Conservation (phyloP, 202 grass and related monocot species). For the Dendrocalamus latiflorus region DNA sequence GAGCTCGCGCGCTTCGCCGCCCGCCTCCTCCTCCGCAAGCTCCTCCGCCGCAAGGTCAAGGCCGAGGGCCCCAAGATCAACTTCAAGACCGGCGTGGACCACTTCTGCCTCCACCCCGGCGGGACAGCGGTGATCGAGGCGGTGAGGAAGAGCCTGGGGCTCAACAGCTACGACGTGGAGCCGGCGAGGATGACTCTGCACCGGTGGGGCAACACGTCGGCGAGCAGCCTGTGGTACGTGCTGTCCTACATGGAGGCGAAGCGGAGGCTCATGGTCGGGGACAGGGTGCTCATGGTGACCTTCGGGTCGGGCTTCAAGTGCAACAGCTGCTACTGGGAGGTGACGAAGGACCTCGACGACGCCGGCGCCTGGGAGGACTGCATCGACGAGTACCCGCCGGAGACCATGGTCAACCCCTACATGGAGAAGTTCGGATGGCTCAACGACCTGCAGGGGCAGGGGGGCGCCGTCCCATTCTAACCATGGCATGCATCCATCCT, state of each 20-base stretch:
- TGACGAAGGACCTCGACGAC: slow-evolving; percentile 48
- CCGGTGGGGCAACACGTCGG: slow-evolving; percentile 97
- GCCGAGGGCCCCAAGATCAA: slow-evolving; percentile 43
- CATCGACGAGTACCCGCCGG: slow-evolving; percentile 59
- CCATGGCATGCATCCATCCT: background rate
- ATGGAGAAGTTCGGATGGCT: slow-evolving; percentile 84
- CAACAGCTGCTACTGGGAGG: slow-evolving; percentile 95
- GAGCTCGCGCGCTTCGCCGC: slow-evolving; percentile 45
- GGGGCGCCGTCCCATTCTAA: slow-evolving; percentile 38
- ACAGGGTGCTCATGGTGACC: slow-evolving; percentile 80
- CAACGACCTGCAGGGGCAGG: slow-evolving; percentile 49
- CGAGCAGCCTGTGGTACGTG: slow-evolving; percentile 97
- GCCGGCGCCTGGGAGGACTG: slow-evolving; percentile 69
- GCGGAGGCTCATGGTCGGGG: slow-evolving; percentile 46
- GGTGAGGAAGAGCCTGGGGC: slow-evolving; percentile 46
- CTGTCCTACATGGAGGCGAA: slow-evolving; percentile 94
- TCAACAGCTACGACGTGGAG: slow-evolving; percentile 61
- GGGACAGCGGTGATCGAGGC: slow-evolving; percentile 86
- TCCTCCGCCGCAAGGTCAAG: background rate
- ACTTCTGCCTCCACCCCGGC: slow-evolving; percentile 95
- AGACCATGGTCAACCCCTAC: slow-evolving; percentile 68
- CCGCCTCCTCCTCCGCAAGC: slow-evolving; percentile 33
- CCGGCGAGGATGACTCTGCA: slow-evolving; percentile 91
- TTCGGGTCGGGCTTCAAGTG: slow-evolving; percentile 96
- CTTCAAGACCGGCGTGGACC: slow-evolving; percentile 81